Evolutionary conservation across 768 basidiomycete genomes (phyloP).

Genomic region (Scleroderma bovista): DNA sequence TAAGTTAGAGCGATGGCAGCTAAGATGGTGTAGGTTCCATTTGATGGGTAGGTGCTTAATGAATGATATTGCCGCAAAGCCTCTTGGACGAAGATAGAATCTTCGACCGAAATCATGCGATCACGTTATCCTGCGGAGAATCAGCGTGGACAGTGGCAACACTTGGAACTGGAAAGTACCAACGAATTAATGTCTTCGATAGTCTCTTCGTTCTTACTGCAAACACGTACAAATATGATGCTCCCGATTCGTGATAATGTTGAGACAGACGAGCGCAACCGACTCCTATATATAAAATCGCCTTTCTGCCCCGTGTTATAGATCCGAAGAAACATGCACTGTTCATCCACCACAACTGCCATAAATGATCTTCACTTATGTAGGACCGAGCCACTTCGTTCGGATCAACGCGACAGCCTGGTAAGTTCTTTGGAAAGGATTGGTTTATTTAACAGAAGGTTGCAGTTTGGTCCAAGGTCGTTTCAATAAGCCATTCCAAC

Average conservation of each 20-base stretch:
- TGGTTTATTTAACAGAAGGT: slow-evolving; percentile 42
- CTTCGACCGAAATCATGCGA: slow-evolving; percentile 8
- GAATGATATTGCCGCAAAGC: slow-evolving; percentile 41
- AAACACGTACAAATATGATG: slow-evolving; percentile 8
- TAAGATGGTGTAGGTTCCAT: slow-evolving; percentile 57
- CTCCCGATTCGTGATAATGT: neutral
- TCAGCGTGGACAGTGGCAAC: neutral
- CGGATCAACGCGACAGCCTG: neutral
- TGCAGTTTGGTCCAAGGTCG: slow-evolving; percentile 43
- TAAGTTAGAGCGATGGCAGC: slow-evolving; percentile 51
- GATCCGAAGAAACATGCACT: neutral
- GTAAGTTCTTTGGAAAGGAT: slow-evolving; percentile 22
- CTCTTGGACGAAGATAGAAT: slow-evolving; percentile 25
- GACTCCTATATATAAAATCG: too few species aligned
- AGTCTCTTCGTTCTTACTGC: slow-evolving; percentile 5
- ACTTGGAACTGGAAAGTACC: neutral
- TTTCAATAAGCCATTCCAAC: neutral
- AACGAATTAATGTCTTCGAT: neutral
- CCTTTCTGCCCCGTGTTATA: too few species aligned
- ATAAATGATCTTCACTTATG: too few species aligned
- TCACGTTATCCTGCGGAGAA: too few species aligned
- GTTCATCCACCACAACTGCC: neutral
- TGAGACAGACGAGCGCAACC: too few species aligned
- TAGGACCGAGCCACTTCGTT: neutral
- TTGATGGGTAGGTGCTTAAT: slow-evolving; percentile 46